A percentile compares a stretch with the other conserved stretches of the same genome.
phyloP scores from a whole-genome alignment of 495 filamentous ascomycete species.

The Zalerion maritima region DNA sequence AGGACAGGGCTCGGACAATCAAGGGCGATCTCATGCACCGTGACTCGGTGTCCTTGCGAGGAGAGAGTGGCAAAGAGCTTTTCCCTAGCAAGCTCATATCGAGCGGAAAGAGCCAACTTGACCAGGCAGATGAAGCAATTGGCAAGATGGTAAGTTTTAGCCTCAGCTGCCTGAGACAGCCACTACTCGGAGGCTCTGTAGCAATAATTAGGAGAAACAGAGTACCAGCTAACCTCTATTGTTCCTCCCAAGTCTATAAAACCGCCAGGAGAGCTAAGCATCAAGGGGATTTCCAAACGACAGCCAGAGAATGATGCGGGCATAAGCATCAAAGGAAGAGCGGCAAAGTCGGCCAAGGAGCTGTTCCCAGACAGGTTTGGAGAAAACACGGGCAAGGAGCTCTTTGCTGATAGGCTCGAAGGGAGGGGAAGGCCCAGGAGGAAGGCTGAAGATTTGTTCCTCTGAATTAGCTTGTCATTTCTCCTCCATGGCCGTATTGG shows the following conservation, averaged over 20 bases:
- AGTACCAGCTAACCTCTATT: too few relatives aligned
- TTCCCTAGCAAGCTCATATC: slow-evolving; percentile 43
- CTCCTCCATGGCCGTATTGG: too few relatives aligned
- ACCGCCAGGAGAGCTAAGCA: slow-evolving; percentile 38
- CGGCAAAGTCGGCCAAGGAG: slow-evolving; percentile 45
- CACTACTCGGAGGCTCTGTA: slow-evolving; percentile 4
- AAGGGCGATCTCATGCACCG: slow-evolving; percentile 27
- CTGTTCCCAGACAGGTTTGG: slow-evolving; percentile 55
- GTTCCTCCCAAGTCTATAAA: too few relatives aligned
- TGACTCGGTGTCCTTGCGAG: background rate
- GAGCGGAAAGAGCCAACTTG: slow-evolving; percentile 22
- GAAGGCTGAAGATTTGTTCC: slow-evolving; percentile 40
- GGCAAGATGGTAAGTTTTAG: slow-evolving; percentile 16
- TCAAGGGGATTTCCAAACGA: too few relatives aligned
- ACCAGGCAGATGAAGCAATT: slow-evolving; percentile 27
- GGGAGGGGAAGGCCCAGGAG: slow-evolving; percentile 31
- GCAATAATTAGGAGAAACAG: slow-evolving; percentile 10
- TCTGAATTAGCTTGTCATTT: too few relatives aligned
- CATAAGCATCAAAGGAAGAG: slow-evolving; percentile 49
- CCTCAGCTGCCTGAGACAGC: too few relatives aligned
- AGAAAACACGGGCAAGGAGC: slow-evolving; percentile 52
- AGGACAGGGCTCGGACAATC: slow-evolving; percentile 29
- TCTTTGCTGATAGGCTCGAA: slow-evolving; percentile 42
- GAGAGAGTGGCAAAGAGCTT: slow-evolving; percentile 38
- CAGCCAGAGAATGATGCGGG: too few relatives aligned